Evolutionary conservation across 2,329 filamentous ascomycete species (phyloP), one percentile per base, ranked within the genome.

Genomic region (Metarhizium humberi): DNA sequence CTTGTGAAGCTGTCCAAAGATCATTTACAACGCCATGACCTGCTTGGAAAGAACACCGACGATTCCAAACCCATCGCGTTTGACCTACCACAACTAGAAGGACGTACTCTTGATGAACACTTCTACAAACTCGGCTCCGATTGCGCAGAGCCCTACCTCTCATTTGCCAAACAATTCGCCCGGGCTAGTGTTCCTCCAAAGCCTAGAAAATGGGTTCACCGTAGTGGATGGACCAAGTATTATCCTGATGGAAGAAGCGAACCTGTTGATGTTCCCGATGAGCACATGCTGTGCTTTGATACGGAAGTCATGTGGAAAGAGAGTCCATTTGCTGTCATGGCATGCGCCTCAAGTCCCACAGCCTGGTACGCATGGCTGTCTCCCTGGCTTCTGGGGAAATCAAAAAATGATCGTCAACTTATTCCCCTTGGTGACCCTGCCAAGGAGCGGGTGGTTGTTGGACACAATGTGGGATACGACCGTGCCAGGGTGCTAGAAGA

Each of bases 351-450:
- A 18, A 91, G 91, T 62, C 86, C 90, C 0, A 92, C 85, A 3
- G 86, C 91, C 34, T 99, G 95, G 95, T 99, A 99, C 73, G 90
- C 87, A 0, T 99, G 94, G 94, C 71, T 99, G 53, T 99, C 94
- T 13, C 94, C 94, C 0, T 99, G 92, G 92, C 74, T 99, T 40
- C 73, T 99, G 18, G 88, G 85, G 34, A 90, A 97, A 73, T 86
- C 89, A 1, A 75, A 87, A 40, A 84, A 84, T 36, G 80, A 90
- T 64, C 81, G 83, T 50, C 92, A 99, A 57, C 75, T 99, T 13
- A 86, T 99, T 51, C 91, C 95, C 0, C 73, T 99, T 6, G 95
- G 94, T 34, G 86, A 96, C 63, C 82, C 86, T 7, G 76, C 75
- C 2, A 78, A 82, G 59, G 79, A 87, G 29, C 84, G 91, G 49